Base-by-base conservation (phyloP, 2,329 filamentous ascomycete species). In the Aspergillus calidoustus region DNA sequence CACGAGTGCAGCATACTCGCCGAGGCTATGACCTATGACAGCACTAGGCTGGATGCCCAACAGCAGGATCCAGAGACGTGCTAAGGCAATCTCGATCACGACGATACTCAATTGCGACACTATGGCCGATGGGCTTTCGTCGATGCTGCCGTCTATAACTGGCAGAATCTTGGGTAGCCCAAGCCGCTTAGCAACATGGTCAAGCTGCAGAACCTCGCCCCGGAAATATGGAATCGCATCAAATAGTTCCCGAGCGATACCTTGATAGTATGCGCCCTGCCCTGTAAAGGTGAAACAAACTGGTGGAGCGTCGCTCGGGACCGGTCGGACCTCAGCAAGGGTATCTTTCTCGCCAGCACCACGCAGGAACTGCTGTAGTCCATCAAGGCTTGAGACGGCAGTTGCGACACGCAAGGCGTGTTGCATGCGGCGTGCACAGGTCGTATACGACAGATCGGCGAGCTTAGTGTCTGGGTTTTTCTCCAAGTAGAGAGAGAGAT, bases 401-500 rank as follows among this genome's bases (percentile, higher is more conserved):
- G 59, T 43, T 2, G 53, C 62, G 13, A 62, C 38, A 2, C 68
- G 62, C n/a, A 63, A 44, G 19, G 46, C 50, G 52, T 69, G 65
- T 57, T 82, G 80, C 8, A 71, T 67, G 1, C 80, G 76, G 15
- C 81, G 75, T n/a, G 89, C 89, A 13, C 87, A 89, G 0, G 85
- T 86, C 1, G 86, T 88, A 75, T 90, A 91, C 0, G 88, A 83
- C 1, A 91, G 75, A 61, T 86, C 78, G 0, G 82, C 78, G 2
- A 89, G 70, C 0, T 82, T 81, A 0, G 72, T 54, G 1, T 82
- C 81, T 4, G 62, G 63, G 4, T 68, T 15, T 53, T 11, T 34
- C 11, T 23, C 63, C 44, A 17, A 64, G 19, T 75, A 82, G 86
- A 1, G 69, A 66, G 13, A 76, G 4, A 89, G 78, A 11, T 77